phyloP scores from a whole-genome alignment of 2,329 filamentous ascomycete genomes.

The Aureobasidium sp. region DNA sequence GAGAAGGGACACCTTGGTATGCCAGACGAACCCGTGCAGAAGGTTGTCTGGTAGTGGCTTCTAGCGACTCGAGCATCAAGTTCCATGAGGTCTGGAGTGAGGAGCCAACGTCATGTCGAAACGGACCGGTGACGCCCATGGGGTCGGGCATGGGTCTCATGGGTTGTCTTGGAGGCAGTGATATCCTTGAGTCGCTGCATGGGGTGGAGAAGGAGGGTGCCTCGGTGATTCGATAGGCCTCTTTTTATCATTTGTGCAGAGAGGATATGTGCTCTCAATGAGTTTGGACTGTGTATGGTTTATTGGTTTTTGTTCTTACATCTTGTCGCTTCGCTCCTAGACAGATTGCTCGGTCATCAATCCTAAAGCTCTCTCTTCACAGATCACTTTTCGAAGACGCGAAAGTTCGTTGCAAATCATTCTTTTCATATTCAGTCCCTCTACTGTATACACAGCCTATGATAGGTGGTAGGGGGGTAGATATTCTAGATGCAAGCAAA shows the following conservation, averaged over 20 bases:
- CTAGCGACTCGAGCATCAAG: constrained; percentile 85
- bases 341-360: neutral
- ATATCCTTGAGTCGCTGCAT: constrained; percentile 75
- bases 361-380: neutral
- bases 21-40: constrained; percentile 55
- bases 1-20: constrained; percentile 41
- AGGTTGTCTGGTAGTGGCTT: constrained; percentile 83
- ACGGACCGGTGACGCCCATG: constrained; percentile 23
- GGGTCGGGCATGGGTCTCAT: constrained; percentile 36
- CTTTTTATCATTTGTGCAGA: neutral
- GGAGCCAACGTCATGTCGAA: neutral
- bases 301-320: neutral
- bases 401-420: constrained; percentile 2
- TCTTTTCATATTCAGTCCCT: constrained; percentile 3
- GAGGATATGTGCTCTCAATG: neutral
- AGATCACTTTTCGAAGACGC: neutral
- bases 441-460: neutral
- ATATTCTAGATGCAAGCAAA: constrained; percentile 11
- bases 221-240: constrained; percentile 31
- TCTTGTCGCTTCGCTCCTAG: neutral
- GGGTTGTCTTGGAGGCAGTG: constrained; percentile 65
- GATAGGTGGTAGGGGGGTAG: neutral
- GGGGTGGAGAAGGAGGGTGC: constrained; percentile 65
- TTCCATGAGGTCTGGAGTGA: constrained; percentile 85
- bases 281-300: neutral